These are phyloP conservation scores for Blastobotrys proliferans DNA, from an alignment of 1,139 yeast genomes.

Conservation along the genomic window DNA sequence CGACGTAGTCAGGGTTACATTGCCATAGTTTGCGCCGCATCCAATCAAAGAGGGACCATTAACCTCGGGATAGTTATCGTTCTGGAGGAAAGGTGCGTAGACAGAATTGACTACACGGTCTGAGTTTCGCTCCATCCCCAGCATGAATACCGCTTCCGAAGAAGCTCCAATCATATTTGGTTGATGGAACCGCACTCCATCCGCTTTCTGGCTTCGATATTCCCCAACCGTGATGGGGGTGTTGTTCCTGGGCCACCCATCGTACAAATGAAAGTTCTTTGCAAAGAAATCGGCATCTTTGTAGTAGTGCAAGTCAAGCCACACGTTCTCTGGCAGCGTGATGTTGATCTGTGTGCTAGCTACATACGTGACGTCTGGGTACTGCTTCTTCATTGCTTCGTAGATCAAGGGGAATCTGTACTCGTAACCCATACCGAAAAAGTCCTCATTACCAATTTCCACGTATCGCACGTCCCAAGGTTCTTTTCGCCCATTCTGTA, in stretches of 20 bases:
- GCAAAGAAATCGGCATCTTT: constrained; percentile 3
- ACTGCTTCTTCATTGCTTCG: constrained; percentile 4
- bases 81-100: neutral
- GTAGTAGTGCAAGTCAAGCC: constrained; percentile 11
- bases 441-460: constrained; percentile 11
- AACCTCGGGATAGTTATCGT: constrained; percentile 1
- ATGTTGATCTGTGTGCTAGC: constrained; percentile 7
- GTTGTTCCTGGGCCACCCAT: constrained; percentile 8
- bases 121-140: constrained; percentile 12
- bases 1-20: constrained; percentile 8
- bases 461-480: constrained; percentile 9
- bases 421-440: constrained; percentile 2
- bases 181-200: neutral
- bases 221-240: constrained; percentile 8
- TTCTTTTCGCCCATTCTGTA: constrained; percentile 5
- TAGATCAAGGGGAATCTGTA: constrained; percentile 2
- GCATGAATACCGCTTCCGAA: constrained; percentile 8
- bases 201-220: constrained; percentile 1
- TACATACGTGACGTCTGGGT: constrained; percentile 6
- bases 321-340: constrained; percentile 5
- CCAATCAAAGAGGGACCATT: constrained; percentile 8
- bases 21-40: constrained; percentile 5
- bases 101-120: constrained; percentile 7
- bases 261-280: constrained; percentile 3
- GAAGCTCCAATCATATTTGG: constrained; percentile 3